A percentile compares a stretch with the other conserved stretches of the same genome.
Evolutionary conservation across 73 alveolate genomes (phyloP).

Genomic region (Paramecium sexaurelia): DNA sequence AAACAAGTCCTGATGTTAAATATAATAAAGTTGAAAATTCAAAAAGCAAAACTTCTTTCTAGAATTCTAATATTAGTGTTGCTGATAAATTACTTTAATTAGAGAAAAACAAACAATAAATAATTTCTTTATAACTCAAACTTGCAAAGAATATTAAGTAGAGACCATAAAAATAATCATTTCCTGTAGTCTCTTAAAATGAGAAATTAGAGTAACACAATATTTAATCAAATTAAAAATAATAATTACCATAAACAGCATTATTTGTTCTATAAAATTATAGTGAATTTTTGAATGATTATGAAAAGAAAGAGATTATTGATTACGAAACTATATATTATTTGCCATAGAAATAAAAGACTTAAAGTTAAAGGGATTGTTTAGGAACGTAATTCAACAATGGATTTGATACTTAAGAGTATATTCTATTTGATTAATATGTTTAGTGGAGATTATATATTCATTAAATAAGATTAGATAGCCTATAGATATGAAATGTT

Average conservation of each 20-base stretch:
- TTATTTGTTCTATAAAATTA: not conserved
- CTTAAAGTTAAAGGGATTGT: not conserved
- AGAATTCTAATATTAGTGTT: not conserved
- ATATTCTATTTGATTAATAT: not conserved
- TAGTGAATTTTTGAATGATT: not conserved
- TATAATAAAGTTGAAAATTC: not conserved
- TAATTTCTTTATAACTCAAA: not conserved
- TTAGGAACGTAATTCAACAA: slow-evolving; percentile 41
- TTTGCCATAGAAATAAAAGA: not conserved
- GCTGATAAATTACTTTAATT: not conserved
- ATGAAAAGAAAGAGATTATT: slow-evolving; percentile 56
- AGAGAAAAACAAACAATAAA: not conserved
- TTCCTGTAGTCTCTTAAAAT: not conserved
- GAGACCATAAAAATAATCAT: not conserved
- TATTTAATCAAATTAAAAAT: not conserved
- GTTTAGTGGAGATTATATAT: slow-evolving; percentile 82
- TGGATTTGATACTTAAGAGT: slow-evolving; percentile 88
- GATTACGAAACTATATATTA: slow-evolving; percentile 60
- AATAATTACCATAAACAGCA: not conserved
- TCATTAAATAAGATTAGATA: slow-evolving; percentile 80
- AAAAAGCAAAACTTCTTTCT: not conserved
- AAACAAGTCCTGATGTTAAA: slow-evolving; percentile 7
- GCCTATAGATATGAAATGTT: slow-evolving; percentile 89
- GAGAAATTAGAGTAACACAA: not conserved
- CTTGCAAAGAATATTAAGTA: not conserved